Conservation (phyloP, 495 filamentous ascomycete species). For the Podospora tetraspora region DNA sequence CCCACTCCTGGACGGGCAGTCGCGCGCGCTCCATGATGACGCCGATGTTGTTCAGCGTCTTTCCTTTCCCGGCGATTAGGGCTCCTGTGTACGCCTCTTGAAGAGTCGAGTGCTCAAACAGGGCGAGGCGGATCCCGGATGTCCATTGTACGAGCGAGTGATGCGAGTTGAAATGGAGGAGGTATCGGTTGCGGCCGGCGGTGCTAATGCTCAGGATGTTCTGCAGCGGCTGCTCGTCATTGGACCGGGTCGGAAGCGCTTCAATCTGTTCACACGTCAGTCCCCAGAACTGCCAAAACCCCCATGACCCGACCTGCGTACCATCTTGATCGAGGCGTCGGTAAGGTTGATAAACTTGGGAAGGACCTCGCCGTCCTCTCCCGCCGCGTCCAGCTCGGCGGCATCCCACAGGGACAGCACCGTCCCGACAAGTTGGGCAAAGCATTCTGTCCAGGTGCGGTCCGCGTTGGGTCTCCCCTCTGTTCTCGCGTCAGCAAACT, state of each 20-base stretch:
- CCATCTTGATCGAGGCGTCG: slow-evolving; percentile 97
- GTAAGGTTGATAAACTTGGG: slow-evolving; percentile 96
- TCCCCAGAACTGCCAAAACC: background rate
- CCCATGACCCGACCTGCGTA: slow-evolving; percentile 30
- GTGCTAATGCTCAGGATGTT: slow-evolving; percentile 95
- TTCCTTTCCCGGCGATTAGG: slow-evolving; percentile 92
- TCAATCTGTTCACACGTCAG: slow-evolving; percentile 61
- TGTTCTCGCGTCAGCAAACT: slow-evolving; percentile 36
- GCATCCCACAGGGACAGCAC: slow-evolving; percentile 96
- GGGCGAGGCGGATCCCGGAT: slow-evolving; percentile 84
- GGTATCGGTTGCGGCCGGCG: slow-evolving; percentile 88
- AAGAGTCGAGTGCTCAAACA: slow-evolving; percentile 89
- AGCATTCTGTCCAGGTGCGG: slow-evolving; percentile 93
- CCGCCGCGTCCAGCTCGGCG: slow-evolving; percentile 82
- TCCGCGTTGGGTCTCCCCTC: slow-evolving; percentile 82
- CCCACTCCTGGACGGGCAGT: slow-evolving; percentile 85
- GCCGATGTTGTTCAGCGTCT: slow-evolving; percentile 76
- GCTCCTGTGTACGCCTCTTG: slow-evolving; percentile 97
- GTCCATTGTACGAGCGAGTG: slow-evolving; percentile 96
- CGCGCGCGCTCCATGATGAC: slow-evolving; percentile 74
- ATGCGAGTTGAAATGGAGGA: slow-evolving; percentile 91
- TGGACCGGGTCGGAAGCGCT: slow-evolving; percentile 72
- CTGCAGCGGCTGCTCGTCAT: slow-evolving; percentile 70
- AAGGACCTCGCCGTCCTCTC: slow-evolving; percentile 74
- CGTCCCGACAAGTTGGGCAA: slow-evolving; percentile 92